Conservation (phyloP, 305 asterid genomes). For the Withania somnifera region DNA sequence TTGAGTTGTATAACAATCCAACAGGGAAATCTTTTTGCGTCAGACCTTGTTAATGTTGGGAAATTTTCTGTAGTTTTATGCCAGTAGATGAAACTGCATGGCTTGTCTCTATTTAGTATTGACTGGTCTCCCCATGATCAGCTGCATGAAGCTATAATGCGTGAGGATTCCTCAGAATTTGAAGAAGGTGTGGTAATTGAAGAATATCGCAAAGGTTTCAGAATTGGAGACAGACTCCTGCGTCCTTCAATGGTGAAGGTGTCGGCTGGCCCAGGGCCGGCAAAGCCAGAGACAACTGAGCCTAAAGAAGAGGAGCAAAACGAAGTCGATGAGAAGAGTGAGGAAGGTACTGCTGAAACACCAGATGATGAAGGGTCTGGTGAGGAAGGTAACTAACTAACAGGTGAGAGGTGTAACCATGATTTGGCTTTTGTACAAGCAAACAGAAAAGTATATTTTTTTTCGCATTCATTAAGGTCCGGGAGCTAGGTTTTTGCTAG, state of each 20-base stretch:
- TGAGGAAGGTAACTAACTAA: constrained; percentile 1
- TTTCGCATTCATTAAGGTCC: background rate
- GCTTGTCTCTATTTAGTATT: background rate
- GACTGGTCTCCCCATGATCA: constrained; percentile 18
- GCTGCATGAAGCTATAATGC: constrained; percentile 91
- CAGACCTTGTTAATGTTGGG: background rate
- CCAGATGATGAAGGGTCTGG: background rate
- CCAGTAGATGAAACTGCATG: background rate
- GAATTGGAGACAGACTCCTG: constrained; percentile 64
- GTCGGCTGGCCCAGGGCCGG: constrained; percentile 80
- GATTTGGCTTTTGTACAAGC: background rate
- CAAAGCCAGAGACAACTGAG: constrained; percentile 8
- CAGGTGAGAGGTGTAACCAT: background rate
- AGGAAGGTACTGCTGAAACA: background rate
- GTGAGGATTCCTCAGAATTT: constrained; percentile 66
- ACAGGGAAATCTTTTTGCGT: background rate
- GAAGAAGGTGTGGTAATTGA: constrained; percentile 62
- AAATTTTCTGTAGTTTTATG: background rate
- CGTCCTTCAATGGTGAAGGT: constrained; percentile 95
- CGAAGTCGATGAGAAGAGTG: background rate
- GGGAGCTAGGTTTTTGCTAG: background rate
- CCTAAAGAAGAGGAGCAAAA: constrained; percentile 3
- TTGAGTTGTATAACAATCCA: background rate
- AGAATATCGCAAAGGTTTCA: constrained; percentile 72
- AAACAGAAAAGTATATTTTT: background rate